These are phyloP conservation scores for Juncus inflexus DNA, from an alignment of 176 grass and related monocot species.

Conservation along the genomic window DNA sequence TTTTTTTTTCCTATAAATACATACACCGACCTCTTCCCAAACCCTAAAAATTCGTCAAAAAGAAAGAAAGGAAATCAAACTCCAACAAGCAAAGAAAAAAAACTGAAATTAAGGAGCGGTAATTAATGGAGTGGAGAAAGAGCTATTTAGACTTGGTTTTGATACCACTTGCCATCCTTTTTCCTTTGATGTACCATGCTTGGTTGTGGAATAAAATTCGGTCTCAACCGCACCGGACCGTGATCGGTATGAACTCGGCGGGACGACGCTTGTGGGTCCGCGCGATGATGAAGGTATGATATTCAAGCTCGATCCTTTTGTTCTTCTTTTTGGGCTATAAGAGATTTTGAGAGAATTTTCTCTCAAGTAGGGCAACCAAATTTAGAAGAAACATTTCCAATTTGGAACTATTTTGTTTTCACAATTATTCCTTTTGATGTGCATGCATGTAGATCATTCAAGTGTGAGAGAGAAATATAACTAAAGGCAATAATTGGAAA, in stretches of 20 bases:
- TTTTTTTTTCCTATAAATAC: neutral
- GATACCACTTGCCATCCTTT: constrained; percentile 52
- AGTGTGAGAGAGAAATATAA: no score
- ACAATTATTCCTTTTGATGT: neutral
- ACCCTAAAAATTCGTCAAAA: neutral
- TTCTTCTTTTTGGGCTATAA: neutral
- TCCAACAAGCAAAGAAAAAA: neutral
- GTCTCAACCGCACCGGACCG: constrained; percentile 43
- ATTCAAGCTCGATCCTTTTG: no score
- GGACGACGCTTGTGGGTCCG: constrained; percentile 55
- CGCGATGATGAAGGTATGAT: constrained; percentile 61
- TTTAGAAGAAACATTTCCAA: neutral
- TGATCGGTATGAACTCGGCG: constrained; percentile 60
- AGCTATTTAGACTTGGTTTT: constrained; percentile 64
- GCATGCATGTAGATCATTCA: no score
- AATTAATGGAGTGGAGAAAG: constrained; percentile 68
- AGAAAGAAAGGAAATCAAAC: neutral
- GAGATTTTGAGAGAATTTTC: neutral
- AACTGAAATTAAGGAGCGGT: neutral
- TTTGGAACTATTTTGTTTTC: neutral
- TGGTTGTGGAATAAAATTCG: constrained; percentile 72
- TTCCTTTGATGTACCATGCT: constrained; percentile 68
- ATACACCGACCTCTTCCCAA: neutral
- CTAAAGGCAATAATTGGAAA: no score
- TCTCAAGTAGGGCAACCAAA: neutral